Evolutionary conservation across 2,329 filamentous ascomycete genomes (phyloP), one percentile per base, ranked within the genome.

Genomic region (Torrubiella hemipterigena): DNA sequence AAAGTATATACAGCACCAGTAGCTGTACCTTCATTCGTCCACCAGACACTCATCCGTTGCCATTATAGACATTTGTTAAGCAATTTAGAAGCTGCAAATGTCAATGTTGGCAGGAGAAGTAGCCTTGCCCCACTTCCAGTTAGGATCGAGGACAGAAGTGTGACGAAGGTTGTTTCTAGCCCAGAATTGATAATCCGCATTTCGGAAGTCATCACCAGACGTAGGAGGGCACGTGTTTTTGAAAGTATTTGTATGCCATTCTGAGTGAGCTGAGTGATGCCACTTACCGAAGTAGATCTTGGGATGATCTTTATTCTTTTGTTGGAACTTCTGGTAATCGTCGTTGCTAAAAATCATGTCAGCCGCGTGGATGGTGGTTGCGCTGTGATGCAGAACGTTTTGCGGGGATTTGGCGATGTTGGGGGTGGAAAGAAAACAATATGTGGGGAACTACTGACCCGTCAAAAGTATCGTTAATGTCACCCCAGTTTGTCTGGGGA

Each of bases 391-490:
- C 10, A 11, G 22, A 6, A 24, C 6, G 22, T 6, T 24, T 24
- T 6, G 6, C 11, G 12, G 22, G 6, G 14, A 5, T 11, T 6
- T 6, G 14, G 11, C 5, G 5, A 11, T 14, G 22, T n/a, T 22
- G 22, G 11, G 11, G 22, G n/a, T n/a, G n/a, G n/a, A n/a, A n/a
- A n/a, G n/a, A n/a, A n/a, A n/a, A 10, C 16, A 11, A 21, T 11
- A 7, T 19, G 4, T 20, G 23, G 20, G 11, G 11, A 5, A 9
- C 3, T 6, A 24, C 38, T n/a, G 37, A 42, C 38, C 36, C 30
- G 15, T 45, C 38, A 12, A 44, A 42, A 1, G 41, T 44, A 13
- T 42, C 38, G 17, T 45, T 34, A 15, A 45, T 34, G 15, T 39
- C 35, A 6, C 36, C 30, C 40, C 42, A 45, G n/a, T 28, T 31